Evolutionary conservation across 768 basidiomycete genomes (phyloP).

Genomic region (Suillus decipiens): DNA sequence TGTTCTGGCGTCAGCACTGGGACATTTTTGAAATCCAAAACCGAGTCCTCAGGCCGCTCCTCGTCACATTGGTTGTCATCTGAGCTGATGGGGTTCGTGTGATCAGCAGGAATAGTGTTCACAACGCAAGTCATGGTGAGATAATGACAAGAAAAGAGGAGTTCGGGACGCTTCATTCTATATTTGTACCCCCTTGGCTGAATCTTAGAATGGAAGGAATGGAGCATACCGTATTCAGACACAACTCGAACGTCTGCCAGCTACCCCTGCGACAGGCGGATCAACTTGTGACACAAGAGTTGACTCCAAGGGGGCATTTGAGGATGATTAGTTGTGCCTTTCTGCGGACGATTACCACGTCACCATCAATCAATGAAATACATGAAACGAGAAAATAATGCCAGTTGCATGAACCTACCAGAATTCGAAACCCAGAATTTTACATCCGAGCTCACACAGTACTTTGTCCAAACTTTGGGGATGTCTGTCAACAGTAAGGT

Average conservation of each 20-base stretch:
- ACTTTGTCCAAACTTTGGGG: neutral
- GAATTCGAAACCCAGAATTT: neutral
- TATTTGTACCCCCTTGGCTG: neutral
- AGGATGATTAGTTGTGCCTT: neutral
- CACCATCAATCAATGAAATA: neutral
- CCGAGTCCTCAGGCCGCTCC: neutral
- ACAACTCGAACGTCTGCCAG: neutral
- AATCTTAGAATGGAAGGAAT: neutral
- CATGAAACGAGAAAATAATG: neutral
- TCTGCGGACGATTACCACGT: neutral
- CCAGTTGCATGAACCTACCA: neutral
- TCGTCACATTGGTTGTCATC: neutral
- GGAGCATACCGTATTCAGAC: neutral
- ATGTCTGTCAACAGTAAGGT: neutral
- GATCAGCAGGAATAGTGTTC: neutral
- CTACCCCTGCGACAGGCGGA: neutral
- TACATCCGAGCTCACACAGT: neutral
- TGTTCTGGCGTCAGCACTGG: constrained; percentile 39
- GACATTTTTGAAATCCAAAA: neutral
- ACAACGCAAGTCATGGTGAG: neutral
- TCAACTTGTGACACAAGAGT: neutral
- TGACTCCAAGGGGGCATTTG: no score
- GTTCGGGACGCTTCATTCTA: neutral
- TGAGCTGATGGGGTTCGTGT: neutral
- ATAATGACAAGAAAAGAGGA: neutral